These are phyloP conservation scores for Adenanthera pavonina DNA, from an alignment of 306 rosid species.

Conservation along the genomic window DNA sequence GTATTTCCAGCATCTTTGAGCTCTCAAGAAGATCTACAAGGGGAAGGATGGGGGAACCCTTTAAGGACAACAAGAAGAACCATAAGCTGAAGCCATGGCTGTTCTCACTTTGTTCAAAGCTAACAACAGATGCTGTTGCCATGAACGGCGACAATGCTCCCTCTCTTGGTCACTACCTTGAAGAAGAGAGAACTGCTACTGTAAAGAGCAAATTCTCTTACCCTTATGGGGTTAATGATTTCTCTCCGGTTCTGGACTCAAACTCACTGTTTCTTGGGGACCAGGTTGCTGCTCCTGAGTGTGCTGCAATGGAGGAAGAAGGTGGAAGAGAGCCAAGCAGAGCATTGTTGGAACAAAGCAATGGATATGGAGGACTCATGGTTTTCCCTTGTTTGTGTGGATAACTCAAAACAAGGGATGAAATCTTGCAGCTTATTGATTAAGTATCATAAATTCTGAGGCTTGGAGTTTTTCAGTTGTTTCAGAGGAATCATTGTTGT, in stretches of 20 bases:
- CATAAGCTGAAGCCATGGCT: slow-evolving; percentile 61
- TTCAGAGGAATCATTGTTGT: not conserved
- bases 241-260: slow-evolving; percentile 37
- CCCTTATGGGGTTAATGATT: slow-evolving; percentile 46
- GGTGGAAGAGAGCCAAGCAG: slow-evolving; percentile 37
- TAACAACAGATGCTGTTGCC: slow-evolving; percentile 57
- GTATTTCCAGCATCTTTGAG: slow-evolving; percentile 54
- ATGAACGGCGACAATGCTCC: slow-evolving; percentile 38
- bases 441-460: not conserved
- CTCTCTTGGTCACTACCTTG: slow-evolving; percentile 77
- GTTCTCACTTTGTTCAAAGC: slow-evolving; percentile 67
- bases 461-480: not conserved
- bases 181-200: slow-evolving; percentile 51
- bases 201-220: slow-evolving; percentile 42
- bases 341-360: slow-evolving; percentile 42
- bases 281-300: slow-evolving; percentile 46
- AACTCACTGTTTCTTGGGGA: slow-evolving; percentile 47
- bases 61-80: slow-evolving; percentile 46
- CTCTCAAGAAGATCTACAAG: slow-evolving; percentile 65
- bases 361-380: slow-evolving; percentile 44
- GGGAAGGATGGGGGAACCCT: slow-evolving; percentile 48
- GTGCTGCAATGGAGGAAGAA: slow-evolving; percentile 31
- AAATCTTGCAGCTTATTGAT: not conserved
- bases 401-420: slow-evolving; percentile 21
- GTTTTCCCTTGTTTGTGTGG: slow-evolving; percentile 54